A percentile compares a stretch with the other conserved stretches of the same genome.
Conservation (phyloP, 768 basidiomycete species). For the Chlorophyllum brunneum region DNA sequence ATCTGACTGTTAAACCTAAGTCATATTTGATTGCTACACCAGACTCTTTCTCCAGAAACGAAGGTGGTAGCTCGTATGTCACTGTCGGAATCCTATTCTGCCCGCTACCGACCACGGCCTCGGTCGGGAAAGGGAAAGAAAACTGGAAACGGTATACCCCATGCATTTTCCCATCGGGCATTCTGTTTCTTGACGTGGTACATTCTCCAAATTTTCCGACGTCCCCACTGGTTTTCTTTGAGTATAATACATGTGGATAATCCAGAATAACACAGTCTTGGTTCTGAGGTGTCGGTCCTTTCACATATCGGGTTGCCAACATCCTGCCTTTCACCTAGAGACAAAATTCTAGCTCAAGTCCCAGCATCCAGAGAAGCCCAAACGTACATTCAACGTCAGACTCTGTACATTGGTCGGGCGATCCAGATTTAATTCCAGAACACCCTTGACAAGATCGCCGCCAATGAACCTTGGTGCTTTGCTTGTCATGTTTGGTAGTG, state of each 20-base stretch:
- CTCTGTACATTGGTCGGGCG: slow-evolving; percentile 16
- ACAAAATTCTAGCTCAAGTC: not conserved
- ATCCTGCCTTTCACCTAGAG: slow-evolving; percentile 15
- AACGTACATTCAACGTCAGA: slow-evolving; percentile 10
- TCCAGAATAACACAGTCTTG: slow-evolving; percentile 12
- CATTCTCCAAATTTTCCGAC: slow-evolving; percentile 15
- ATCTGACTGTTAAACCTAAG: slow-evolving; percentile 31
- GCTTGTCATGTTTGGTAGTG: not conserved
- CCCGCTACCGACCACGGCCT: slow-evolving; percentile 19
- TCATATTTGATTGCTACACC: slow-evolving; percentile 34
- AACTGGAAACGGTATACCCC: slow-evolving; percentile 38
- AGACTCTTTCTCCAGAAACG: slow-evolving; percentile 30
- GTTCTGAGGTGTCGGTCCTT: not conserved
- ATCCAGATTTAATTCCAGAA: slow-evolving; percentile 16
- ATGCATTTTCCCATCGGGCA: slow-evolving; percentile 28
- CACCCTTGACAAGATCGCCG: slow-evolving; percentile 17
- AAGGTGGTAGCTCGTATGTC: slow-evolving; percentile 26
- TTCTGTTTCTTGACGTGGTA: slow-evolving; percentile 14
- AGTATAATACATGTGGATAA: slow-evolving; percentile 18
- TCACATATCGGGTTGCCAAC: not conserved
- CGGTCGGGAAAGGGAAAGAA: slow-evolving; percentile 33
- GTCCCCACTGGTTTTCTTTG: slow-evolving; percentile 29
- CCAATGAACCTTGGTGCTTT: slow-evolving; percentile 19
- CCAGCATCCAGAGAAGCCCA: not conserved
- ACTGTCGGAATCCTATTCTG: not conserved